Percentiles rank a stretch among this genome's conserved stretches.
Evolutionary conservation across 2,329 filamentous ascomycete species (phyloP).

Genomic region (Nemania bipapillata): DNA sequence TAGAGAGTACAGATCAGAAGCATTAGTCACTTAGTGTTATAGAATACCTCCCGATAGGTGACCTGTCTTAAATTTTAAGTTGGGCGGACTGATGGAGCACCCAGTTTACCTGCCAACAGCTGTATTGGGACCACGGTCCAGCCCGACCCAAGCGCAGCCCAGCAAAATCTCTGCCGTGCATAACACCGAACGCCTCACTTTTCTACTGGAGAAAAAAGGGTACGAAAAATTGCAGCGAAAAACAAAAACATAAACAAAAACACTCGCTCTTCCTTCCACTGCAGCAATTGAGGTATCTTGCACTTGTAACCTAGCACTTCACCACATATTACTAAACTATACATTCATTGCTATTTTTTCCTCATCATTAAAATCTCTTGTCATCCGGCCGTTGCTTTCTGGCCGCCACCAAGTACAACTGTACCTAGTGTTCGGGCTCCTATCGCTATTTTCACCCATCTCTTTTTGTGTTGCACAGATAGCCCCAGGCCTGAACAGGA

Average conservation of each 20-base stretch:
- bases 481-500: constrained; percentile 32
- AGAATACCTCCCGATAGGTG: neutral
- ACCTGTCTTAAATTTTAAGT: neutral
- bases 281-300: neutral
- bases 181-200: constrained; percentile 12
- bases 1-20: too few relatives aligned
- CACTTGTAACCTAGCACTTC: neutral
- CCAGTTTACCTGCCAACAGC: constrained; percentile 31
- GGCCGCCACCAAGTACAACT: constrained; percentile 6
- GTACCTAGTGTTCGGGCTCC: constrained; percentile 3
- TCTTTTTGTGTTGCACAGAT: constrained; percentile 5
- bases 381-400: constrained; percentile 13
- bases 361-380: neutral
- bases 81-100: constrained; percentile 20
- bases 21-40: too few relatives aligned
- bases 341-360: neutral
- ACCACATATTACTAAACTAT: neutral
- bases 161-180: constrained; percentile 16
- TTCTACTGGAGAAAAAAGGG: constrained; percentile 4
- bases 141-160: neutral
- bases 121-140: constrained; percentile 14
- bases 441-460: constrained; percentile 27
- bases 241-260: constrained; percentile 22
- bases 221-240: constrained; percentile 19
- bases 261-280: neutral